phyloP scores from a whole-genome alignment of 345 rosid genomes.

The Physaria fendleri region DNA sequence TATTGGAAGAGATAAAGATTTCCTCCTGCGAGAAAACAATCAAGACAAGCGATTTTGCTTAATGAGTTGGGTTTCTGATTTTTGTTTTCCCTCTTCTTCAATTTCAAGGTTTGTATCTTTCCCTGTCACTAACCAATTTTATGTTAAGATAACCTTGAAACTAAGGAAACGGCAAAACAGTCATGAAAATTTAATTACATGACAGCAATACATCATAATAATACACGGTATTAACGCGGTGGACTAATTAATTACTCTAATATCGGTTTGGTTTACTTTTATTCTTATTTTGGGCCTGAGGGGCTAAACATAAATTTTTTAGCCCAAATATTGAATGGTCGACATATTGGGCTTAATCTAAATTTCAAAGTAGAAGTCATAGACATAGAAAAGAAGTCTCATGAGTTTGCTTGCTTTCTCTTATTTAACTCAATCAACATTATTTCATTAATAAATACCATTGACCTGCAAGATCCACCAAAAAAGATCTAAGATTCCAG shows the following conservation, averaged over 20 bases:
- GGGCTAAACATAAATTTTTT: neutral
- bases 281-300: neutral
- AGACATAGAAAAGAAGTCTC: no score
- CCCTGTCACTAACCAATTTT: neutral
- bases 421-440: no score
- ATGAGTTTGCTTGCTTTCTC: no score
- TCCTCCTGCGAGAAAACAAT: slow-evolving; percentile 66
- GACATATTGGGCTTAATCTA: no score
- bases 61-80: neutral
- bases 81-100: neutral
- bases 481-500: no score
- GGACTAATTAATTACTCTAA: neutral
- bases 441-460: no score
- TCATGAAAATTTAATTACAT: neutral
- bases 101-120: no score
- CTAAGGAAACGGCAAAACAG: neutral
- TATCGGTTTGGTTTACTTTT: neutral
- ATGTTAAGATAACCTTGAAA: neutral
- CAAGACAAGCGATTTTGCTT: slow-evolving; percentile 28
- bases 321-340: no score
- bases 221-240: neutral
- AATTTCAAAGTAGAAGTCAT: no score
- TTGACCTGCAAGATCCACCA: no score
- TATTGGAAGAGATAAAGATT: slow-evolving; percentile 58
- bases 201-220: neutral